Conservation (phyloP, 805 yeast genomes). For the Ogataea thermomethanolica region DNA sequence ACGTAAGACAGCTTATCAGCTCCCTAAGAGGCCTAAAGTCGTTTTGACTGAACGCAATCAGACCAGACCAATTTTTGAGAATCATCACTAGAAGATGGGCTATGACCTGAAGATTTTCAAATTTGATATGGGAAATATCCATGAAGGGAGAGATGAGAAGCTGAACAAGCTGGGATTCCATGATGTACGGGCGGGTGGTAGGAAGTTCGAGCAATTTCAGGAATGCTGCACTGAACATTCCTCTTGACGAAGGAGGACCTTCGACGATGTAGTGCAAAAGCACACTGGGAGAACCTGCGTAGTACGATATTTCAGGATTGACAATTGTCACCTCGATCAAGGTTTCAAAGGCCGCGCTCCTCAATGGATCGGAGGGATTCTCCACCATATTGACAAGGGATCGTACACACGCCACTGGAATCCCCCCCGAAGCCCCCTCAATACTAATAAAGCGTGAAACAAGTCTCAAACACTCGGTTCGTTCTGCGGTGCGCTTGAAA, state of each 20-base stretch:
- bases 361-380: constrained; percentile 47
- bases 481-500: constrained; percentile 46
- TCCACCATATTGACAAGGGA: constrained; percentile 65
- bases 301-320: constrained; percentile 40
- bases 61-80: constrained; percentile 74
- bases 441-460: constrained; percentile 59
- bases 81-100: constrained; percentile 57
- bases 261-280: constrained; percentile 48
- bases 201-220: constrained; percentile 57
- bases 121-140: constrained; percentile 48
- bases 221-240: constrained; percentile 44
- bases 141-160: constrained; percentile 68
- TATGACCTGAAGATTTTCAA: constrained; percentile 54
- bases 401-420: constrained; percentile 62
- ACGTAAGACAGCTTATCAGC: constrained; percentile 58
- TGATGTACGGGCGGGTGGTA: constrained; percentile 46
- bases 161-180: constrained; percentile 61
- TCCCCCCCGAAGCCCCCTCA: constrained; percentile 47
- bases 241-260: constrained; percentile 48
- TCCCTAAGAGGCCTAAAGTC: constrained; percentile 53
- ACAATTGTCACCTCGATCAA: constrained; percentile 47
- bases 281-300: constrained; percentile 43
- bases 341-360: constrained; percentile 50
- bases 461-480: constrained; percentile 73
- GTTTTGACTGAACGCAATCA: constrained; percentile 58